A percentile compares a stretch with the other conserved stretches of the same genome.
phyloP scores from a whole-genome alignment of 768 basidiomycete species.

The Lepiota brunneoincarnata region DNA sequence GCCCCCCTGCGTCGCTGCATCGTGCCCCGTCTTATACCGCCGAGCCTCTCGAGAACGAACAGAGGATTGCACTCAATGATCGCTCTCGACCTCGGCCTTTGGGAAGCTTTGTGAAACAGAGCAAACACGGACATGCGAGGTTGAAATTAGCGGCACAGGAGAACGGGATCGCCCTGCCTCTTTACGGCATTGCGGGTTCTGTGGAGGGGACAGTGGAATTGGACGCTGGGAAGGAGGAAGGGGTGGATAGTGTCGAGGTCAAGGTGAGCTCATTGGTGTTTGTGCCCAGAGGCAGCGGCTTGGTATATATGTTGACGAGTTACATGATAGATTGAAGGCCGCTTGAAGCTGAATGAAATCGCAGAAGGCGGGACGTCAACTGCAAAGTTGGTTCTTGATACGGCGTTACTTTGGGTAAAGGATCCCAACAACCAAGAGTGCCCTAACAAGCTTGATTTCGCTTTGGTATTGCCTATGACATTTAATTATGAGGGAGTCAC shows the following conservation, averaged over 20 bases:
- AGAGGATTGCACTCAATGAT: slow-evolving; percentile 45
- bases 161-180: slow-evolving; percentile 46
- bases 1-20: slow-evolving; percentile 31
- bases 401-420: slow-evolving; percentile 56
- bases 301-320: slow-evolving; percentile 1
- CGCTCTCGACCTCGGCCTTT: slow-evolving; percentile 36
- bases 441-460: slow-evolving; percentile 52
- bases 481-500: slow-evolving; percentile 53
- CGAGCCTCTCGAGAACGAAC: slow-evolving; percentile 52
- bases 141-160: slow-evolving; percentile 55
- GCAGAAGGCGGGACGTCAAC: slow-evolving; percentile 63
- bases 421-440: slow-evolving; percentile 41
- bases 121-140: slow-evolving; percentile 48
- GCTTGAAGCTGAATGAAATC: slow-evolving; percentile 55
- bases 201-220: slow-evolving; percentile 60
- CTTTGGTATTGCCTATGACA: slow-evolving; percentile 52
- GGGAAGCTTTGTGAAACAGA: slow-evolving; percentile 56
- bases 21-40: slow-evolving; percentile 50
- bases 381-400: slow-evolving; percentile 49
- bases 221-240: slow-evolving; percentile 41
- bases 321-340: slow-evolving; percentile 55
- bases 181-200: slow-evolving; percentile 48
- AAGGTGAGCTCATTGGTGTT: slow-evolving; percentile 37
- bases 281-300: slow-evolving; percentile 8
- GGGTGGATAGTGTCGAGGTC: slow-evolving; percentile 59